Percentiles rank a stretch among this genome's conserved stretches.
Evolutionary conservation across 1,284 basidiomycete genomes (phyloP).

Genomic region (Mycena sp.): DNA sequence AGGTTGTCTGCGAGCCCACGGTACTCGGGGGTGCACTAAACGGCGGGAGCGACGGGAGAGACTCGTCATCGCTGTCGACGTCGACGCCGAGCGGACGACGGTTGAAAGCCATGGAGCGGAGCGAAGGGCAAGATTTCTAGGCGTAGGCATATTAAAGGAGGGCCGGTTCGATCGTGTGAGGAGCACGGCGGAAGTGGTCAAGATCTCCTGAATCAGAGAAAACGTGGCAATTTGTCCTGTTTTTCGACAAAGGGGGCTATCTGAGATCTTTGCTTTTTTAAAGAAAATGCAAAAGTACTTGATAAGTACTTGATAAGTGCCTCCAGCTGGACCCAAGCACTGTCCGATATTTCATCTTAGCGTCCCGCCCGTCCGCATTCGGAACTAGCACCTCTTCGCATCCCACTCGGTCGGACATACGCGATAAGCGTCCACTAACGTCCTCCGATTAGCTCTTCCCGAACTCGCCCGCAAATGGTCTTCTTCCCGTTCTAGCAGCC

Average conservation of each 20-base stretch:
- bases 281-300: too few species aligned
- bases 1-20: slow-evolving; percentile 53
- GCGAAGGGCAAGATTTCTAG: slow-evolving; percentile 22
- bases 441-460: too few species aligned
- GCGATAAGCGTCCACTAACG: too few species aligned
- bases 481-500: slow-evolving; percentile 6
- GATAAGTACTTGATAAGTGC: too few species aligned
- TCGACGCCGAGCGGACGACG: slow-evolving; percentile 28
- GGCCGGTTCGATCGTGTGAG: slow-evolving; percentile 28
- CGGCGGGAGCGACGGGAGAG: slow-evolving; percentile 49
- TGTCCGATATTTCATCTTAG: too few species aligned
- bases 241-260: slow-evolving; percentile 13
- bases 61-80: slow-evolving; percentile 47
- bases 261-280: background rate
- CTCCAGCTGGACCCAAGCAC: too few species aligned
- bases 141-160: slow-evolving; percentile 25
- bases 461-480: background rate
- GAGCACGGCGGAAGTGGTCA: slow-evolving; percentile 25
- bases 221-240: background rate
- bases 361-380: too few species aligned
- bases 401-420: background rate
- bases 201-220: slow-evolving; percentile 17
- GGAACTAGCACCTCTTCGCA: background rate
- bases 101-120: slow-evolving; percentile 31
- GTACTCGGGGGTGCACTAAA: slow-evolving; percentile 49